A percentile compares a stretch with the other conserved stretches of the same genome.
Evolutionary conservation across 2,329 filamentous ascomycete species (phyloP).

Genomic region (Iodosphaeria phyllophila): DNA sequence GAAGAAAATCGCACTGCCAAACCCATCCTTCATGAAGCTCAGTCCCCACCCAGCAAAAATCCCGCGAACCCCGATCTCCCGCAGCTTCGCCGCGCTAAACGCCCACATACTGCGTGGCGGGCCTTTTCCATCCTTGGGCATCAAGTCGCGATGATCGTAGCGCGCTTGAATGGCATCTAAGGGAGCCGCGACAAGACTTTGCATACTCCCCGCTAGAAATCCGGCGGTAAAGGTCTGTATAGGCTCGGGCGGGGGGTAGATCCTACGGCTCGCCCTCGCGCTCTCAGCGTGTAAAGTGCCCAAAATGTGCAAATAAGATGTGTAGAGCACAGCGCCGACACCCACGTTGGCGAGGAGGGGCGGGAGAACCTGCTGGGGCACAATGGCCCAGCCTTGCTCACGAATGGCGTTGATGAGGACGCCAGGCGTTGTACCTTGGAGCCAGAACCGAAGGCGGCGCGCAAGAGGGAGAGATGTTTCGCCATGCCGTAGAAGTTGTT

Average conservation of each 20-base stretch:
- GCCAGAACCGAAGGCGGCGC: slow-evolving; percentile 18
- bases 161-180: slow-evolving; percentile 59
- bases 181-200: slow-evolving; percentile 55
- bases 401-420: slow-evolving; percentile 48
- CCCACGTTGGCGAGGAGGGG: slow-evolving; percentile 57
- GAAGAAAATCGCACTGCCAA: slow-evolving; percentile 57
- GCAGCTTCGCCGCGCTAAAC: slow-evolving; percentile 46
- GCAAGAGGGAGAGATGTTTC: no score
- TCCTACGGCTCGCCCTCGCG: slow-evolving; percentile 33
- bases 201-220: slow-evolving; percentile 46
- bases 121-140: slow-evolving; percentile 19
- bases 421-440: slow-evolving; percentile 49
- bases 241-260: slow-evolving; percentile 50
- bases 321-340: slow-evolving; percentile 59
- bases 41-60: slow-evolving; percentile 59
- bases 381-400: slow-evolving; percentile 54
- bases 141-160: slow-evolving; percentile 39
- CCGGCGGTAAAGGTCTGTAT: slow-evolving; percentile 50
- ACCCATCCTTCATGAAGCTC: slow-evolving; percentile 48
- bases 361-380: slow-evolving; percentile 61
- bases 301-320: slow-evolving; percentile 54
- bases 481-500: slow-evolving; percentile 14
- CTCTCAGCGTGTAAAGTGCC: slow-evolving; percentile 48
- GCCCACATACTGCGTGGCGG: slow-evolving; percentile 50
- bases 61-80: slow-evolving; percentile 53